phyloP scores from a whole-genome alignment of 768 basidiomycete species.

The Lactarius deliciosus region DNA sequence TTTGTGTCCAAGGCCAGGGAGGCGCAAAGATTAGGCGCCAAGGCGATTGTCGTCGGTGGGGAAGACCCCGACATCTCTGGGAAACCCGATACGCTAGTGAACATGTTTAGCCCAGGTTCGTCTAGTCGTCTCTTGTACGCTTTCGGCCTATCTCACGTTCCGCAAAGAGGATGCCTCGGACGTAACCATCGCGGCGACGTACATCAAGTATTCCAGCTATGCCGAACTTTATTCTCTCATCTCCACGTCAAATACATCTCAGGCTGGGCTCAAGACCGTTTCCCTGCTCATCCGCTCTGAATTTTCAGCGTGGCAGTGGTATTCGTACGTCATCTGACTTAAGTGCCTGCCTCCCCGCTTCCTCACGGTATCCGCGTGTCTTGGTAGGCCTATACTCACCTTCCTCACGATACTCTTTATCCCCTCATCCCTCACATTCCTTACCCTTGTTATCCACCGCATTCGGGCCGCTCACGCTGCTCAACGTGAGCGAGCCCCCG shows the following conservation, averaged over 20 bases:
- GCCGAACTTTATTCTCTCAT: constrained; percentile 67
- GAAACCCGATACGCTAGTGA: constrained; percentile 73
- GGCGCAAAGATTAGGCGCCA: constrained; percentile 65
- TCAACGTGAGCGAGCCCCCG: constrained; percentile 79
- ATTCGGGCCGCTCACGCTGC: constrained; percentile 81
- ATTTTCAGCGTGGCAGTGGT: constrained; percentile 89
- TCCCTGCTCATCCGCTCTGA: constrained; percentile 76
- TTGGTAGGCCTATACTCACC: constrained; percentile 72
- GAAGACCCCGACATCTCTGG: constrained; percentile 63
- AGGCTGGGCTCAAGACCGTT: constrained; percentile 72
- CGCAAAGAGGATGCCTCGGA: constrained; percentile 77
- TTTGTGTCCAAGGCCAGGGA: constrained; percentile 79
- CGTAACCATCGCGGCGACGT: constrained; percentile 80
- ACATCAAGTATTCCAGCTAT: constrained; percentile 85
- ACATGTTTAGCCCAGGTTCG: constrained; percentile 90
- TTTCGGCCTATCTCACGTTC: constrained; percentile 14
- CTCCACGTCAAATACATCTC: constrained; percentile 70
- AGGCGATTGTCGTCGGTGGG: constrained; percentile 91
- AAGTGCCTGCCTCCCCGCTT: constrained; percentile 10
- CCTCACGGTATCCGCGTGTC: constrained; percentile 23
- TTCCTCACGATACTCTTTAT: constrained; percentile 87
- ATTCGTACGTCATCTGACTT: constrained; percentile 57
- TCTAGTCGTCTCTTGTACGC: constrained; percentile 21
- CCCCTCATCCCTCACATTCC: constrained; percentile 84
- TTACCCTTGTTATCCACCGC: constrained; percentile 88